These are phyloP conservation scores for Crithidia brevicula DNA, from an alignment of 208 protist genomes.

Conservation along the genomic window DNA sequence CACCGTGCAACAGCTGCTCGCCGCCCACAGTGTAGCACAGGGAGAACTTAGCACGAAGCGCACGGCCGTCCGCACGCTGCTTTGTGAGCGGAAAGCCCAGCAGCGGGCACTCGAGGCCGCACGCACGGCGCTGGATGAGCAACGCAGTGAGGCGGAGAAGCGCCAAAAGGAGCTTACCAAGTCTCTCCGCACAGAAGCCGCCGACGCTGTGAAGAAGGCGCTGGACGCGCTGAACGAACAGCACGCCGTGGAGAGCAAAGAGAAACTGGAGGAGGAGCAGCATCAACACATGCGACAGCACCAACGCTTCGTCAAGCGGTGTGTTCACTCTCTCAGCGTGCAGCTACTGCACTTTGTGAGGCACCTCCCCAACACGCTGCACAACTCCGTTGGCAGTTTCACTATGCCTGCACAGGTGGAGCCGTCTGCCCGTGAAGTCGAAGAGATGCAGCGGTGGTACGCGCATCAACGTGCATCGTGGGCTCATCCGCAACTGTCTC, in stretches of 20 bases:
- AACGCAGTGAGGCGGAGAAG: constrained; percentile 19
- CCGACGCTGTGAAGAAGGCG: constrained; percentile 15
- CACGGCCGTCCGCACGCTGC: constrained; percentile 23
- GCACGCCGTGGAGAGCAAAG: background rate
- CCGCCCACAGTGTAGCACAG: background rate
- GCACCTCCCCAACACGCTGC: too few species aligned
- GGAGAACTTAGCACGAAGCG: constrained; percentile 20
- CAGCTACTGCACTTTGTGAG: too few species aligned
- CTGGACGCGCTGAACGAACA: background rate
- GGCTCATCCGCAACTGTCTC: too few species aligned
- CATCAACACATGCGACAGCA: background rate
- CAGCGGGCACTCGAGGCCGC: constrained; percentile 18
- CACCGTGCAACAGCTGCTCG: constrained; percentile 12
- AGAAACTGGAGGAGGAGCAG: background rate
- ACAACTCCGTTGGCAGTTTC: too few species aligned
- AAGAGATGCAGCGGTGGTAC: too few species aligned
- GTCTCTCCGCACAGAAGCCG: constrained; percentile 10
- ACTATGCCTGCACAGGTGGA: too few species aligned
- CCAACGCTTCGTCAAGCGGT: too few species aligned
- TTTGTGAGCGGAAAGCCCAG: constrained; percentile 27
- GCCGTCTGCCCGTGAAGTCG: too few species aligned
- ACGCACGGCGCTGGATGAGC: constrained; percentile 6
- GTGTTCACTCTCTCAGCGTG: too few species aligned
- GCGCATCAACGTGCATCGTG: too few species aligned
- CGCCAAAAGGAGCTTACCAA: constrained; percentile 3